A percentile compares a stretch with the other conserved stretches of the same genome.
These are phyloP conservation scores for Globisporangium ultimum DNA, from an alignment of 352 stramenopile species.

Conservation along the genomic window DNA sequence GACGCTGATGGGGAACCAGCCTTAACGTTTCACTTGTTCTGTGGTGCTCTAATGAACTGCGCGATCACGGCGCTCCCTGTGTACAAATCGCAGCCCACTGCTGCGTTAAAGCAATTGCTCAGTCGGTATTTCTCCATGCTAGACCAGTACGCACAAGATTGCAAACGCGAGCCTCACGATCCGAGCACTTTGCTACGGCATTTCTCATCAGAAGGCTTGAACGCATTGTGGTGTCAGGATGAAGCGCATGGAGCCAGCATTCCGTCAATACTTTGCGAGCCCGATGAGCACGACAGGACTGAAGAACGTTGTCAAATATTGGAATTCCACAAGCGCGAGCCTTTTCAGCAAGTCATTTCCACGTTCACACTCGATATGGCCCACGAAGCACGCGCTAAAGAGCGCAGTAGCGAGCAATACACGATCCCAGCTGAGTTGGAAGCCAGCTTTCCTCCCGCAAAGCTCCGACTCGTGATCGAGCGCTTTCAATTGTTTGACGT, in stretches of 20 bases:
- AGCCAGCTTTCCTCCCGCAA: constrained; percentile 27
- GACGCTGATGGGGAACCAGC: constrained; percentile 44
- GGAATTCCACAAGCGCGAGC: constrained; percentile 21
- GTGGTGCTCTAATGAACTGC: constrained; percentile 47
- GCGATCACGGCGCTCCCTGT: constrained; percentile 30
- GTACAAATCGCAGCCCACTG: constrained; percentile 9
- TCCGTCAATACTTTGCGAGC: too few relatives aligned
- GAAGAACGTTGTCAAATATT: not conserved
- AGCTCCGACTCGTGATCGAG: constrained; percentile 23
- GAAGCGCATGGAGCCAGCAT: constrained; percentile 1
- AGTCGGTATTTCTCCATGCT: not conserved
- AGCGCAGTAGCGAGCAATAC: constrained; percentile 24
- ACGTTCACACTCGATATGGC: constrained; percentile 25
- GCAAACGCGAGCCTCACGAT: not conserved
- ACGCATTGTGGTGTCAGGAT: not conserved
- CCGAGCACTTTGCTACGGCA: constrained; percentile 11
- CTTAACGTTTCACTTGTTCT: constrained; percentile 55
- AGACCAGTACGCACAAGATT: not conserved
- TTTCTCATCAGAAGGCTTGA: constrained; percentile 4
- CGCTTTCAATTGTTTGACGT: constrained; percentile 45
- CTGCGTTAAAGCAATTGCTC: constrained; percentile 6
- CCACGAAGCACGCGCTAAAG: constrained; percentile 18
- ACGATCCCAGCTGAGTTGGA: constrained; percentile 22
- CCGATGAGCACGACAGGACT: not conserved
- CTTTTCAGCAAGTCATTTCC: constrained; percentile 38